Conservation (phyloP, 164 flowering plant species). For the Echeveria elegans region DNA sequence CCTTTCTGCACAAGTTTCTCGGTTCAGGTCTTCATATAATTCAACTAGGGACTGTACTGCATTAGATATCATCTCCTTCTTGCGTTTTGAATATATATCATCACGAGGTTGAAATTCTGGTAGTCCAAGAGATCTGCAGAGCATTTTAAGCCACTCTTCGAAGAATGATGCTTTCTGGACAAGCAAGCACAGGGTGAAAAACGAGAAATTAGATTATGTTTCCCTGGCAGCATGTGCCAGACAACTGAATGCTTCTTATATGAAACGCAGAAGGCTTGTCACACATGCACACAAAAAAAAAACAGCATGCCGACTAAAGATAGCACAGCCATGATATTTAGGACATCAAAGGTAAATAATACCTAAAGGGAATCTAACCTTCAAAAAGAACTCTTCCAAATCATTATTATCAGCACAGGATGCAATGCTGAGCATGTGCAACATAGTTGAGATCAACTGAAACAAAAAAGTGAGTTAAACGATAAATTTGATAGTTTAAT, state of each 20-base stretch:
- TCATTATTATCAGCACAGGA: conserved; percentile 34
- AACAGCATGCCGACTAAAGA: too few relatives aligned
- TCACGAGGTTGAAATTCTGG: conserved; percentile 14
- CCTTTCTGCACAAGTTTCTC: conserved; percentile 29
- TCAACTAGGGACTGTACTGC: conserved; percentile 47
- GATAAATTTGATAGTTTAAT: neutral
- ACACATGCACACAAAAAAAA: too few relatives aligned
- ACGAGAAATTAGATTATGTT: neutral
- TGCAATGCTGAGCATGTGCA: conserved; percentile 69
- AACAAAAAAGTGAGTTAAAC: neutral
- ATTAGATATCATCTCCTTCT: conserved; percentile 45
- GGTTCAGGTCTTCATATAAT: conserved; percentile 33
- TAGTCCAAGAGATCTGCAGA: conserved; percentile 38
- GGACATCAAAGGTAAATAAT: neutral
- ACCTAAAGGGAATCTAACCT: conserved; percentile 33
- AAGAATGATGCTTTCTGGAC: conserved; percentile 61
- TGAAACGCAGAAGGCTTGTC: too few relatives aligned
- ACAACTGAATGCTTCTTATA: too few relatives aligned
- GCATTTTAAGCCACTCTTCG: conserved; percentile 59
- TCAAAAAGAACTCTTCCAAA: conserved; percentile 60
- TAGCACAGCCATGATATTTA: neutral
- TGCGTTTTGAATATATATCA: conserved; percentile 24
- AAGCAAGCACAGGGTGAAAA: conserved; percentile 1
- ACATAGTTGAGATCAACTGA: conserved; percentile 69
- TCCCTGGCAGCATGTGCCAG: neutral